phyloP scores from a whole-genome alignment of 352 stramenopile genomes.

The Albugo candida region DNA sequence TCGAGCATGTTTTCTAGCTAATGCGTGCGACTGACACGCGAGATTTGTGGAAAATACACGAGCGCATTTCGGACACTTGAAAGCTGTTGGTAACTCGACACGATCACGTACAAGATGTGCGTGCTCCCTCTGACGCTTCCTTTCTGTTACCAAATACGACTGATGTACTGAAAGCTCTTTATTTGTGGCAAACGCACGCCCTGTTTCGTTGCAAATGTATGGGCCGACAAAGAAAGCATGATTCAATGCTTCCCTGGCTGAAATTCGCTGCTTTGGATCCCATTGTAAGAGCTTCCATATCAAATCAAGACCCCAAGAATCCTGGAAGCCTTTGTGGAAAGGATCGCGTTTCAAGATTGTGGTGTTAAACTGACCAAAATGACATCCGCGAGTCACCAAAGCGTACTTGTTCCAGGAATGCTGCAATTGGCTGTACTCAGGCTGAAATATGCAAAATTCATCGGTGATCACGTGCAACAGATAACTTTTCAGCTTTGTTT shows the following conservation, averaged over 20 bases:
- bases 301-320: constrained; percentile 73
- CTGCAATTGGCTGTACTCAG: constrained; percentile 26
- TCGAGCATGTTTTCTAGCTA: constrained; percentile 21
- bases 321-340: constrained; percentile 75
- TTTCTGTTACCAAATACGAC: constrained; percentile 36
- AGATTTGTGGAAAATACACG: constrained; percentile 38
- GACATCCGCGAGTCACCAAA: constrained; percentile 59
- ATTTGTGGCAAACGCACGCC: constrained; percentile 37
- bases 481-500: constrained; percentile 32
- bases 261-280: constrained; percentile 80
- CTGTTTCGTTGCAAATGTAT: constrained; percentile 44
- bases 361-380: constrained; percentile 80
- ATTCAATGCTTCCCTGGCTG: constrained; percentile 40
- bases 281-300: constrained; percentile 88
- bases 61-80: constrained; percentile 35
- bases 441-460: constrained; percentile 74
- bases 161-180: constrained; percentile 39
- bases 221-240: constrained; percentile 76
- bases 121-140: constrained; percentile 20
- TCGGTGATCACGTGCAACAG: constrained; percentile 57
- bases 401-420: constrained; percentile 46
- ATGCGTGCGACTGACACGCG: constrained; percentile 34
- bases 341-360: constrained; percentile 83
- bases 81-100: constrained; percentile 26
- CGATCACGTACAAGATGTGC: constrained; percentile 33